Percentiles rank a stretch among this genome's conserved stretches.
Evolutionary conservation across 2,329 filamentous ascomycete genomes (phyloP).

Genomic region (Zopfia rhizophila): DNA sequence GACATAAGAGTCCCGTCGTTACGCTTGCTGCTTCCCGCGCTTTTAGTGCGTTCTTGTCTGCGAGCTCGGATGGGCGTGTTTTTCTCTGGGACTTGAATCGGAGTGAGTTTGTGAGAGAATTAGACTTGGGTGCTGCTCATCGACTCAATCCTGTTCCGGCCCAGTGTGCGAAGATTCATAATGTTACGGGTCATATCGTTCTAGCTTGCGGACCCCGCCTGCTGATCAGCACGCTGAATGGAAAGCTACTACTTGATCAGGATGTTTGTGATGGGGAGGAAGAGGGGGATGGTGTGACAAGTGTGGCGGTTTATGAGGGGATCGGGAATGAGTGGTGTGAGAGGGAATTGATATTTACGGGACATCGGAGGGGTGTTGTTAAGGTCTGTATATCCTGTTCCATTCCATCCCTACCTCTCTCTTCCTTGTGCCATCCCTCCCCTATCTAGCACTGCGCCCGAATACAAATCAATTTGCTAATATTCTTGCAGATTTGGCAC

Average conservation of each 20-base stretch:
- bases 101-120: slow-evolving; percentile 82
- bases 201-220: slow-evolving; percentile 81
- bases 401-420: slow-evolving; percentile 2
- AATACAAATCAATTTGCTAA: no score
- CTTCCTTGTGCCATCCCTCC: no score
- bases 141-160: slow-evolving; percentile 40
- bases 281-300: slow-evolving; percentile 73
- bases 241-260: slow-evolving; percentile 82
- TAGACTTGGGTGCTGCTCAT: slow-evolving; percentile 59
- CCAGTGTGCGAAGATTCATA: slow-evolving; percentile 87
- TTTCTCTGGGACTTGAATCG: slow-evolving; percentile 96
- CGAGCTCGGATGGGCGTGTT: slow-evolving; percentile 81
- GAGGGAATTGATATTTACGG: slow-evolving; percentile 86
- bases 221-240: slow-evolving; percentile 87
- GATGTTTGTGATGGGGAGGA: slow-evolving; percentile 76
- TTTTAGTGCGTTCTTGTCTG: slow-evolving; percentile 87
- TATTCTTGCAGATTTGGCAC: slow-evolving; percentile 62
- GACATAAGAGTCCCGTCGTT: slow-evolving; percentile 85
- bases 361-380: slow-evolving; percentile 83
- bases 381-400: slow-evolving; percentile 64
- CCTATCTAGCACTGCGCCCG: no score
- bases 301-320: slow-evolving; percentile 93
- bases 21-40: slow-evolving; percentile 86
- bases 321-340: slow-evolving; percentile 91
- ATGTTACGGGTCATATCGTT: slow-evolving; percentile 88